Evolutionary conservation across 179 eudicot species (phyloP), one percentile per base, ranked within the genome.

Genomic region (Silene coronaria): DNA sequence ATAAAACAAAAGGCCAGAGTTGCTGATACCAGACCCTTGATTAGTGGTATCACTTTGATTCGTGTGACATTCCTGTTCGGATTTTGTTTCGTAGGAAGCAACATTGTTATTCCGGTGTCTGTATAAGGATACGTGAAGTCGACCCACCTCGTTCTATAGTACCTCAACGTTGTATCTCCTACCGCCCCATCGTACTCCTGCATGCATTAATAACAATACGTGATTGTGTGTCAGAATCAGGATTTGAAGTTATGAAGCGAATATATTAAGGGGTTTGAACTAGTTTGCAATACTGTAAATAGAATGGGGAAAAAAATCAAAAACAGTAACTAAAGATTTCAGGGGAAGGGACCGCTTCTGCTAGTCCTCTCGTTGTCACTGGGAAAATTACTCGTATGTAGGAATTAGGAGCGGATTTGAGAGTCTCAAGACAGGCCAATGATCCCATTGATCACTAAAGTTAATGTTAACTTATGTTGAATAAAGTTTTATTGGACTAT

Each of bases 131-230:
- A 27, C 8, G 84, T 70, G 38, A 81, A 81, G 45, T 81, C 81
- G 65, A 78, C 84, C 84, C 79, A 81, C 6, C 24, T 21, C 1
- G 75, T 19, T 61, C 84, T 73, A 17, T 77, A 59, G 57, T 1
- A 81, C 57, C 78, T 63, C 51, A 81, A 67, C 12, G 83, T 80
- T 36, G 73, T 77, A 58, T 77, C 80, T 34, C 84, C 80, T 67
- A 81, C 80, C 6, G 84, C 84, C 30, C 75, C 84, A 26, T 81
- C 80, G 38, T 69, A 81, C 38, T 81, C 78, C 80, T 81, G 80
- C 32, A n/a, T 46, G 46, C n/a, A 32, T 34, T 34, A 34, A 28
- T n/a, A 28, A 34, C 42, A 5, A 51, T 17, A 23, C 3, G 2
- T 62, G 32, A 24, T 4, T 6, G 62, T 3, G 32, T 27, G 0